phyloP scores from a whole-genome alignment of 352 stramenopile genomes.

The Pythium brachiatum region DNA sequence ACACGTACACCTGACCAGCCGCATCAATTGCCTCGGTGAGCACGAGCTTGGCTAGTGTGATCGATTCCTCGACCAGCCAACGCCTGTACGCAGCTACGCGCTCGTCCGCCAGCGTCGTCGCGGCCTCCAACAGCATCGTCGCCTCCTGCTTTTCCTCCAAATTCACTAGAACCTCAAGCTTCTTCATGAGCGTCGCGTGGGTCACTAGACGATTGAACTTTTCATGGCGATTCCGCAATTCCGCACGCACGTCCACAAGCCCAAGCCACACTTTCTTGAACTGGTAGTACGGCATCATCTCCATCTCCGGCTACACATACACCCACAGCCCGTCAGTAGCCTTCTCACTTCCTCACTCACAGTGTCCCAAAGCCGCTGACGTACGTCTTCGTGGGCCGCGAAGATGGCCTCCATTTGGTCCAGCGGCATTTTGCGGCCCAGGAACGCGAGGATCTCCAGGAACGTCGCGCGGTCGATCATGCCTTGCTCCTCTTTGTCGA shows the following conservation, averaged over 20 bases:
- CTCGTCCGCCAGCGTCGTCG: slow-evolving; percentile 50
- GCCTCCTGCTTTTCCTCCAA: slow-evolving; percentile 70
- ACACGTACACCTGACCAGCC: slow-evolving; percentile 76
- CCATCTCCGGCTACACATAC: slow-evolving; percentile 44
- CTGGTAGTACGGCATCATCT: slow-evolving; percentile 67
- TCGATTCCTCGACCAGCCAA: slow-evolving; percentile 47
- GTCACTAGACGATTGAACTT: slow-evolving; percentile 69
- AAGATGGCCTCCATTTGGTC: slow-evolving; percentile 71
- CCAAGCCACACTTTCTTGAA: slow-evolving; percentile 72
- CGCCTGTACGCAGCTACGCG: slow-evolving; percentile 39
- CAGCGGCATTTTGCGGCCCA: slow-evolving; percentile 59
- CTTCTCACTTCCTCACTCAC: neutral
- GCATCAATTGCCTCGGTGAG: slow-evolving; percentile 64
- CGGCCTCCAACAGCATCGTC: slow-evolving; percentile 50
- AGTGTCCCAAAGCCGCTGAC: slow-evolving; percentile 8
- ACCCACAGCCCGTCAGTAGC: slow-evolving; percentile 2
- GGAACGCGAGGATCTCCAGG: slow-evolving; percentile 63
- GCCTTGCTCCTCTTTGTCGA: slow-evolving; percentile 68
- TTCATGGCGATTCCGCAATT: slow-evolving; percentile 58
- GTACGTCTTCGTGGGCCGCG: slow-evolving; percentile 62
- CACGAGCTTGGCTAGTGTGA: slow-evolving; percentile 38
- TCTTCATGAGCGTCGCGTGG: slow-evolving; percentile 46
- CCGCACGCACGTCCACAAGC: slow-evolving; percentile 65
- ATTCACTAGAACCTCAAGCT: slow-evolving; percentile 59
- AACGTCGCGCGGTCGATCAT: slow-evolving; percentile 66